phyloP scores from a whole-genome alignment of 495 filamentous ascomycete species.

The Podospora pseudocomata region DNA sequence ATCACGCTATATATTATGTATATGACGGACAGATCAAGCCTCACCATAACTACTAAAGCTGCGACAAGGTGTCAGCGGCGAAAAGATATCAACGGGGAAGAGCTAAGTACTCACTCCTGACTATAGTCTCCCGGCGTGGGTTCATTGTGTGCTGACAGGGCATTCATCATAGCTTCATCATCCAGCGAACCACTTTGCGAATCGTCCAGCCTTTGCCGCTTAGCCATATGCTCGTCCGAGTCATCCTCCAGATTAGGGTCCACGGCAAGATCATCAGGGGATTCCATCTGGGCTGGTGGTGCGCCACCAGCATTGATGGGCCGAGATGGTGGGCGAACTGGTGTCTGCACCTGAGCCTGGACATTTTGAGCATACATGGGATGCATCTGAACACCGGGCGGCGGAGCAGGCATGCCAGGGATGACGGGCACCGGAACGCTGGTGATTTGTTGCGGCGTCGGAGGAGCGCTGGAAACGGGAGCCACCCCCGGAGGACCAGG shows the following conservation, averaged over 20 bases:
- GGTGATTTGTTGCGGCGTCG: neutral
- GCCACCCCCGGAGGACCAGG: neutral
- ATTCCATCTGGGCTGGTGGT: conserved; percentile 20
- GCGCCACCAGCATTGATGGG: conserved; percentile 11
- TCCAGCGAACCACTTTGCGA: conserved; percentile 23
- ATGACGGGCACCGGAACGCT: conserved; percentile 6
- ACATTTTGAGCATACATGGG: neutral
- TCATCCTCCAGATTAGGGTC: conserved; percentile 31
- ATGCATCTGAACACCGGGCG: conserved; percentile 1
- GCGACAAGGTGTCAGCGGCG: neutral
- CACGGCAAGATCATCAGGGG: conserved; percentile 27
- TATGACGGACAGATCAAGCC: neutral
- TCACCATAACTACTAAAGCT: neutral
- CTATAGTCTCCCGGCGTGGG: conserved; percentile 33
- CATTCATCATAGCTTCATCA: conserved; percentile 41
- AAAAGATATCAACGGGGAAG: neutral
- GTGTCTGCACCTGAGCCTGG: conserved; percentile 7
- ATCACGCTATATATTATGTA: neutral
- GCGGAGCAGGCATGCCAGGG: neutral
- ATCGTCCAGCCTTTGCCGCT: conserved; percentile 39
- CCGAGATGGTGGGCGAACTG: conserved; percentile 3
- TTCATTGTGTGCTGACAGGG: conserved; percentile 39
- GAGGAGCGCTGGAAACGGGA: neutral
- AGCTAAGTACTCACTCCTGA: conserved; percentile 34
- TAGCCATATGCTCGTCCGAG: conserved; percentile 29